Evolutionary conservation across 2,329 filamentous ascomycete genomes (phyloP).

Genomic region (Diaporthe citrichinensis): DNA sequence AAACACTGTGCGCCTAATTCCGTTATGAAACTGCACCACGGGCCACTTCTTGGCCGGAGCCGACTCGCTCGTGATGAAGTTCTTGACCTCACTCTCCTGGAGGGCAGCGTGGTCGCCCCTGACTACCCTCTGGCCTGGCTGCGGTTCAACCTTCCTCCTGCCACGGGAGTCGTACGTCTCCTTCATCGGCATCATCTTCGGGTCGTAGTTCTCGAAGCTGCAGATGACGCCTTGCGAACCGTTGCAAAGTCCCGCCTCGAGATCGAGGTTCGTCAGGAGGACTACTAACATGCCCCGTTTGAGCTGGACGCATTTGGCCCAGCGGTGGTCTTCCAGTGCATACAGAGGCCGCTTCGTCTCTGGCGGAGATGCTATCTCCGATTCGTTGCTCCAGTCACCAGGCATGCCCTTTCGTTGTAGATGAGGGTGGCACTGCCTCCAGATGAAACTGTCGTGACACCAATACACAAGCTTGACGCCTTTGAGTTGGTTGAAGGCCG

Average conservation of each 20-base stretch:
- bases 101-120: slow-evolving; percentile 55
- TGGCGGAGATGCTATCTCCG: slow-evolving; percentile 24
- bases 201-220: slow-evolving; percentile 57
- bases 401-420: slow-evolving; percentile 46
- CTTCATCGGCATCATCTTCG: slow-evolving; percentile 46
- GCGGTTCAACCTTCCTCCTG: slow-evolving; percentile 3
- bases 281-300: slow-evolving; percentile 68
- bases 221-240: slow-evolving; percentile 62
- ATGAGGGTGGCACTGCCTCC: slow-evolving; percentile 49
- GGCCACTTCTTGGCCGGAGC: slow-evolving; percentile 59
- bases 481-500: slow-evolving; percentile 52
- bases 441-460: slow-evolving; percentile 58
- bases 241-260: slow-evolving; percentile 58
- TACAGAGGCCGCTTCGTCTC: slow-evolving; percentile 49
- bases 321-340: slow-evolving; percentile 61
- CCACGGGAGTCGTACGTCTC: not conserved
- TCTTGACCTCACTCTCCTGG: slow-evolving; percentile 53
- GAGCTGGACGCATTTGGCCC: slow-evolving; percentile 58
- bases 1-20: slow-evolving; percentile 59
- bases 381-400: slow-evolving; percentile 35
- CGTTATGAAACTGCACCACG: slow-evolving; percentile 67
- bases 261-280: slow-evolving; percentile 64
- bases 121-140: slow-evolving; percentile 44
- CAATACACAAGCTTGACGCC: slow-evolving; percentile 49
- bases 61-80: slow-evolving; percentile 52